Evolutionary conservation across 345 rosid genomes (phyloP).

Genomic region (Pistacia vera): DNA sequence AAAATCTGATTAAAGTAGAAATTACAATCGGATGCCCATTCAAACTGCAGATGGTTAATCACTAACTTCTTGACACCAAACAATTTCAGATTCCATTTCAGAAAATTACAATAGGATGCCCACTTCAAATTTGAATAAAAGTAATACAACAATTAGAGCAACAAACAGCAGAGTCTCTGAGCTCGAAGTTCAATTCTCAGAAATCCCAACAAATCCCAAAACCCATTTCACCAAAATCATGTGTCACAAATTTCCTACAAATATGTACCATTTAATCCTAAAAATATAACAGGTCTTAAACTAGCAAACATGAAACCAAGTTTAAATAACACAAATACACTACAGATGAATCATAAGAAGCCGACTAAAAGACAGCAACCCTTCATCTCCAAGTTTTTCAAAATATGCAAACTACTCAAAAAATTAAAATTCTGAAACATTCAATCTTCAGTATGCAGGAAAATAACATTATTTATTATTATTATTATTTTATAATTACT

Average conservation of each 20-base stretch:
- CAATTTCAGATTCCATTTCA: background rate
- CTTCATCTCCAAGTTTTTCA: background rate
- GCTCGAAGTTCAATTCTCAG: background rate
- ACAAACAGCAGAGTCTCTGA: background rate
- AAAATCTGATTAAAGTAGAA: background rate
- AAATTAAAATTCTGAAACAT: too few species aligned
- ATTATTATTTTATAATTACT: background rate
- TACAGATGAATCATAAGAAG: background rate
- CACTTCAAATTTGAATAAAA: background rate
- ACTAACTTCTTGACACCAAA: background rate
- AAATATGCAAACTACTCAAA: too few species aligned
- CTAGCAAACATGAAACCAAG: background rate
- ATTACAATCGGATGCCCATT: too few species aligned
- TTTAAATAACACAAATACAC: background rate
- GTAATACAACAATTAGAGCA: background rate
- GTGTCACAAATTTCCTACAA: too few species aligned
- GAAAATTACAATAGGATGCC: background rate
- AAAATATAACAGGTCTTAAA: background rate
- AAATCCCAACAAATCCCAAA: slow-evolving; percentile 1
- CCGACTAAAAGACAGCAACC: background rate
- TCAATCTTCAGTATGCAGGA: background rate
- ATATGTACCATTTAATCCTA: too few species aligned
- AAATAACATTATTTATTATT: background rate
- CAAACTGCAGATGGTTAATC: background rate
- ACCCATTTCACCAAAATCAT: too few species aligned